Evolutionary conservation across 257 asterid species (phyloP), one percentile per base, ranked within the genome.

Genomic region (Penstemon barbatus): DNA sequence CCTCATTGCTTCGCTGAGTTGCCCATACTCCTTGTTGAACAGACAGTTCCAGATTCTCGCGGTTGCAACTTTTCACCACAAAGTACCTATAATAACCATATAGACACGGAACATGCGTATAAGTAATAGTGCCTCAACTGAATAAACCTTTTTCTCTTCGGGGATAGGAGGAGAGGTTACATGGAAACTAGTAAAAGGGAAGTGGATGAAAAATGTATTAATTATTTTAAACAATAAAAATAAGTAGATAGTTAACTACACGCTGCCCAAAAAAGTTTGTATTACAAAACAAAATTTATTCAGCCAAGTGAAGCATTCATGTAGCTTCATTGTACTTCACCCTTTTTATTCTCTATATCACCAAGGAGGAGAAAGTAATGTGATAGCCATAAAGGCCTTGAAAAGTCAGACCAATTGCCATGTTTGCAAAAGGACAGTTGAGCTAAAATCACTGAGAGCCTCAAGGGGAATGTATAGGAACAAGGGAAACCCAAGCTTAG

Each of bases 11-110:
- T 77, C 97, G 71, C 76, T 93, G 99, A 71, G 99, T 93, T 72
- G 99, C 99, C 99, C 99, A 90, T 61, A 90, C 94, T 77, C 99
- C 99, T 87, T 93, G 99, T 75, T 93, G 96, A 57, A 89, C 99
- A 53, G 97, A 93, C 71, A 93, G 86, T 67, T 90, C 97, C 81
- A 93, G 84, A 87, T 93, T 93, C 90, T 93, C 97, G n/a, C 86
- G 84, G 78, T 90, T 93, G 91, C 96, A 93, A 80, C 99, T 93
- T 81, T 93, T 93, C 79, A 93, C 97, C 67, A 93, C 93, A 75
- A 93, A 93, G 84, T 90, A 93, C 96, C 99, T 93, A 81, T 48
- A 57, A 63, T 74, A 79, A 69, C 80, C 72, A 77, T 52, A 73
- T 72, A 67, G 66, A 79, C 74, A 83, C 65, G 72, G 70, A 72